These are phyloP conservation scores for Podaxis sp. DNA, from an alignment of 768 basidiomycete species.

Conservation along the genomic window DNA sequence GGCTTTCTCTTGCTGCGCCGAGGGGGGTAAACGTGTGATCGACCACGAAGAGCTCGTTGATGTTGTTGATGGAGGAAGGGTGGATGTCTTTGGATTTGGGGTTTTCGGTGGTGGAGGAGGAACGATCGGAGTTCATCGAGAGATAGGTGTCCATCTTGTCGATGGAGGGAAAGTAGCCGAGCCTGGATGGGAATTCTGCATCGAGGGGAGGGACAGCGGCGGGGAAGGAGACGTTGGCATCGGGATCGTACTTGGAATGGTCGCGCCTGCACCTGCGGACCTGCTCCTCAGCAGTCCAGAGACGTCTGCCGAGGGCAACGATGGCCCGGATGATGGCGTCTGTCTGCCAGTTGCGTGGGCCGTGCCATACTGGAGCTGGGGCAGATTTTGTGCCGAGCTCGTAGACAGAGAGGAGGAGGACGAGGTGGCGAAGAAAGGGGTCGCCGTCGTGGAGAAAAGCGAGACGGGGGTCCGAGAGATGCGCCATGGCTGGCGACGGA, in stretches of 20 bases:
- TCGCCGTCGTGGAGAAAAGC: slow-evolving; percentile 17
- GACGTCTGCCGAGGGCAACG: slow-evolving; percentile 48
- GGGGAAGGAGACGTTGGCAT: slow-evolving; percentile 4
- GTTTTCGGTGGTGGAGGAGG: neutral
- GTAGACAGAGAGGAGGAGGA: slow-evolving; percentile 57
- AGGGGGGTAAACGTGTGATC: slow-evolving; percentile 30
- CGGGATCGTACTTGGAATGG: slow-evolving; percentile 9
- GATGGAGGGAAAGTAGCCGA: slow-evolving; percentile 4
- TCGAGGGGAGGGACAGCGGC: slow-evolving; percentile 11
- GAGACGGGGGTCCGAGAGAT: neutral
- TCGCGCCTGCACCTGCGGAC: neutral
- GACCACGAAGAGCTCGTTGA: slow-evolving; percentile 15
- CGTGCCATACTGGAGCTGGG: slow-evolving; percentile 49
- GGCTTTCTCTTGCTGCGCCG: slow-evolving; percentile 24
- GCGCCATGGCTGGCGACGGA: neutral
- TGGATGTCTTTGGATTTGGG: neutral
- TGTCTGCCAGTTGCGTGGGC: slow-evolving; percentile 55
- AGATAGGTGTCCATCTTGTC: neutral
- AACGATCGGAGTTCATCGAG: neutral
- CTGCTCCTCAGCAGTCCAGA: slow-evolving; percentile 55
- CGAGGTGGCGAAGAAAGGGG: slow-evolving; percentile 42
- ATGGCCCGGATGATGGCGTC: slow-evolving; percentile 55
- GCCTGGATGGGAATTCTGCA: neutral
- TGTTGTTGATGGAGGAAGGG: neutral
- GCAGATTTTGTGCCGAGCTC: slow-evolving; percentile 41